A percentile compares a stretch with the other conserved stretches of the same genome.
Conservation (phyloP, 2,329 filamentous ascomycete species). For the Pestalotiopsis sp. region DNA sequence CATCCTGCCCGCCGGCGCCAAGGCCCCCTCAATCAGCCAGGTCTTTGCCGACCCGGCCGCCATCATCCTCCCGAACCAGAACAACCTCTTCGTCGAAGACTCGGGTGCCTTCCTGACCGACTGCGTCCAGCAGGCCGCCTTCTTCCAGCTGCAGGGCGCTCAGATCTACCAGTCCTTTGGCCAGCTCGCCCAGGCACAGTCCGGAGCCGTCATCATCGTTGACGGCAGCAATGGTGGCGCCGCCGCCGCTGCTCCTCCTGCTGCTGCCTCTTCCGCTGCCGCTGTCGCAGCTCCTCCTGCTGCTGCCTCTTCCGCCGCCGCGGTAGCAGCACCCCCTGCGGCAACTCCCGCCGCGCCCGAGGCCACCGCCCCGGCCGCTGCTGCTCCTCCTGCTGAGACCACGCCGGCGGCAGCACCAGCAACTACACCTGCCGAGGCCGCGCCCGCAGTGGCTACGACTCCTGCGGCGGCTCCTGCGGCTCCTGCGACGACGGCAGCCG, state of each 20-base stretch:
- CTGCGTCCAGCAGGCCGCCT: slow-evolving; percentile 25
- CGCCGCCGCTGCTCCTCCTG: background rate
- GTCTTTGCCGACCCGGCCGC: slow-evolving; percentile 40
- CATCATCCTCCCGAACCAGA: slow-evolving; percentile 39
- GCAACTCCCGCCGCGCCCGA: background rate
- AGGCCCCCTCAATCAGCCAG: slow-evolving; percentile 25
- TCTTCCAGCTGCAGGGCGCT: slow-evolving; percentile 29
- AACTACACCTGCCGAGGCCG: background rate
- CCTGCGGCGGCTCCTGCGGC: background rate
- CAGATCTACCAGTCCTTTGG: slow-evolving; percentile 31
- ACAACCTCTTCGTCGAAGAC: slow-evolving; percentile 37
- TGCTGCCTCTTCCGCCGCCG: background rate
- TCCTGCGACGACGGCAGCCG: background rate
- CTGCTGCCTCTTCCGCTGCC: background rate
- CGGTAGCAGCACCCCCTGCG: background rate
- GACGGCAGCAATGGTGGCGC: background rate
- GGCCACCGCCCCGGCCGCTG: background rate
- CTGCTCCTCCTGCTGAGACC: background rate
- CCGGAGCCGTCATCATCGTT: slow-evolving; percentile 9
- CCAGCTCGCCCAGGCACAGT: slow-evolving; percentile 19
- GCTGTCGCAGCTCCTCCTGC: background rate
- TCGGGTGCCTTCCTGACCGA: slow-evolving; percentile 34
- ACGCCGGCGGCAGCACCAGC: background rate
- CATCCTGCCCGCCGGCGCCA: slow-evolving; percentile 36
- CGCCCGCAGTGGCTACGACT: background rate